Evolutionary conservation across 768 basidiomycete genomes (phyloP), one percentile per base, ranked within the genome.

Genomic region (Terana coerulea): DNA sequence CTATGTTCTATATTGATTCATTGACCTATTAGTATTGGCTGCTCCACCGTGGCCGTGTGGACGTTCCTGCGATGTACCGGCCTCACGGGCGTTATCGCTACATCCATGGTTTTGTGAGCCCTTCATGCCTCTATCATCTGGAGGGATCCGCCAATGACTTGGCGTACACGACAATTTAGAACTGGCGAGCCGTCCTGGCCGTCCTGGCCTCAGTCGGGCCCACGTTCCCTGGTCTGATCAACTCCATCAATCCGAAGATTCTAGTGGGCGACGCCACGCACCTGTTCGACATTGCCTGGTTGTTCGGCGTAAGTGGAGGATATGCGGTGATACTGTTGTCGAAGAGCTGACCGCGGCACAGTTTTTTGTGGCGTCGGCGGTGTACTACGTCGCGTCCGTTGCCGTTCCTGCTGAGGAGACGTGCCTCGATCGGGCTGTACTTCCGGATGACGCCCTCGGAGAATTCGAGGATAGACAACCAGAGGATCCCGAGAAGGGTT

Each of bases 61-160:
- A 93, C 57, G 87, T 94, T 1, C 87, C 88, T 2, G 82, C 87
- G 3, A 86, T 95, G 78, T 95, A 94, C 62, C 76, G 80, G 57
- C 89, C 87, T 8, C 70, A 81, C 34, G 90, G 90, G 1, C 75
- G 87, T 49, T 94, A 94, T 66, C 70, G 77, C n/a, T 94, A 92
- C 66, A 81, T 72, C 60, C 74, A 74, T 35, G 91, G 91, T 46
- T 75, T 86, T 46, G 88, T 88, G 61, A 55, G 83, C 72, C 33
- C 25, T 51, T 37, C 1, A 47, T 29, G 25, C 26, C 21, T 43
- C 21, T 17, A 8, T 0, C 19, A 2, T 46, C 35, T 52, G 26
- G n/a, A n/a, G n/a, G n/a, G n/a, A n/a, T n/a, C n/a, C n/a, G n/a
- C n/a, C n/a, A n/a, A n/a, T n/a, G n/a, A n/a, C n/a, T n/a, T n/a